Conservation (phyloP, 2,329 filamentous ascomycete genomes). For the Pezizomycotina sp. region DNA sequence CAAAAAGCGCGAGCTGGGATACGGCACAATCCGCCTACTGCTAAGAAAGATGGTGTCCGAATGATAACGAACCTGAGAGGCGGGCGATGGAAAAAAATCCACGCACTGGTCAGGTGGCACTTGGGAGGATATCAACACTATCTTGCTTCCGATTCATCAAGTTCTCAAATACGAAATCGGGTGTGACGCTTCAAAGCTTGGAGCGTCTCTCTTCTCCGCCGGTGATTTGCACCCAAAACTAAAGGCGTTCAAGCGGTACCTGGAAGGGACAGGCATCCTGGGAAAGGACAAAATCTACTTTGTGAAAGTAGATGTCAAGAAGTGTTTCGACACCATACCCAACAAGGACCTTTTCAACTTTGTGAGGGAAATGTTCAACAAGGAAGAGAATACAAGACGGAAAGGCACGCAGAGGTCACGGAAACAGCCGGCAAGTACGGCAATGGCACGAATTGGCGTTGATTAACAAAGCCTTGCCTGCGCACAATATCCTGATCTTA, state of each 20-base stretch:
- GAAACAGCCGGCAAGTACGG: too few species aligned
- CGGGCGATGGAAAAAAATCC: constrained; percentile 34
- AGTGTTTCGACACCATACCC: constrained; percentile 91
- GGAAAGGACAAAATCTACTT: constrained; percentile 49
- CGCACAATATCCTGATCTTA: too few species aligned
- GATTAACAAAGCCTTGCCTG: too few species aligned
- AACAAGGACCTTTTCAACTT: constrained; percentile 56
- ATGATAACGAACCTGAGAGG: constrained; percentile 76
- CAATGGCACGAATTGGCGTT: too few species aligned
- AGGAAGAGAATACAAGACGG: constrained; percentile 47
- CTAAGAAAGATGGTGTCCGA: constrained; percentile 64
- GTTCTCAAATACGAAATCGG: constrained; percentile 67
- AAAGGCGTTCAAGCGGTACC: constrained; percentile 45
- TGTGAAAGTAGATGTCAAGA: constrained; percentile 78
- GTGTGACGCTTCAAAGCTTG: constrained; percentile 45
- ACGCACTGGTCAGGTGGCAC: constrained; percentile 26
- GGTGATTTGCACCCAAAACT: constrained; percentile 62
- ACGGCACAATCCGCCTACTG: constrained; percentile 61
- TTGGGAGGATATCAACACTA: constrained; percentile 50
- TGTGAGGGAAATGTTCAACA: constrained; percentile 30
- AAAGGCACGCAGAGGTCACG: constrained; percentile 57
- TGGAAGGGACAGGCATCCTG: constrained; percentile 29
- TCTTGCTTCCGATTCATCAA: constrained; percentile 57
- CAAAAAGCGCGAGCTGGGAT: constrained; percentile 49
- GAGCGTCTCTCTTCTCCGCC: constrained; percentile 64